Percentiles rank a stretch among this genome's conserved stretches.
Evolutionary conservation across 1,284 basidiomycete species (phyloP).

Genomic region (Trichosporon sp.): DNA sequence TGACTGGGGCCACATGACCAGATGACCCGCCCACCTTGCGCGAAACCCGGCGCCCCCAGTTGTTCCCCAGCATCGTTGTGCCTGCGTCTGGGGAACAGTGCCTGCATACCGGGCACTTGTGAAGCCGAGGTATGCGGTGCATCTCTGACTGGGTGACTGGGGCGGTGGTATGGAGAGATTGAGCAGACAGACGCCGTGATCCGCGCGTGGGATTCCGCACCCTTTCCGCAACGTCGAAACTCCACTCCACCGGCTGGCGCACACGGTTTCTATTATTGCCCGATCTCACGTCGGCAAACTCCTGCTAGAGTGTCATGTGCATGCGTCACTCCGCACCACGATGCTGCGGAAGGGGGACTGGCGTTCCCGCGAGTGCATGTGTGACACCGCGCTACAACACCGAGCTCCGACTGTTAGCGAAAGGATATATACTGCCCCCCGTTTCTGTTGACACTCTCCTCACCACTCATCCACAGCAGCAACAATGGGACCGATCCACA

Average conservation of each 20-base stretch:
- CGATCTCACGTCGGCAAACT: neutral
- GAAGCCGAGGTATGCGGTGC: neutral
- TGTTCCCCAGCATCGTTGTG: neutral
- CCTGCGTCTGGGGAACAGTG: neutral
- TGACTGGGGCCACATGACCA: neutral
- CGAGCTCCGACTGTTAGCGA: too few species aligned
- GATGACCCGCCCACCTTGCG: neutral
- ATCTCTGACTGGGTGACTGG: neutral
- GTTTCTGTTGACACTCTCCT: too few species aligned
- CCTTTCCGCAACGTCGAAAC: neutral
- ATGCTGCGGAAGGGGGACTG: neutral
- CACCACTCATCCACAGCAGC: neutral
- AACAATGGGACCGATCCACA: constrained; percentile 16
- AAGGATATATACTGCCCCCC: neutral
- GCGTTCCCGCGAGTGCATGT: too few species aligned
- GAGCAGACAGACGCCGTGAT: neutral
- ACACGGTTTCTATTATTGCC: neutral
- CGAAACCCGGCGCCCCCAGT: neutral
- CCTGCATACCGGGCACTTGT: neutral
- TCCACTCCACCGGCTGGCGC: too few species aligned
- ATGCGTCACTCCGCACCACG: neutral
- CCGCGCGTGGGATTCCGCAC: neutral
- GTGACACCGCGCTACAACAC: too few species aligned
- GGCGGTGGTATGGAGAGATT: too few species aligned
- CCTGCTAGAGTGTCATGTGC: neutral